A percentile compares a stretch with the other conserved stretches of the same genome.
phyloP scores from a whole-genome alignment of 129 eudicot genomes.

The Flaveria trinervia region DNA sequence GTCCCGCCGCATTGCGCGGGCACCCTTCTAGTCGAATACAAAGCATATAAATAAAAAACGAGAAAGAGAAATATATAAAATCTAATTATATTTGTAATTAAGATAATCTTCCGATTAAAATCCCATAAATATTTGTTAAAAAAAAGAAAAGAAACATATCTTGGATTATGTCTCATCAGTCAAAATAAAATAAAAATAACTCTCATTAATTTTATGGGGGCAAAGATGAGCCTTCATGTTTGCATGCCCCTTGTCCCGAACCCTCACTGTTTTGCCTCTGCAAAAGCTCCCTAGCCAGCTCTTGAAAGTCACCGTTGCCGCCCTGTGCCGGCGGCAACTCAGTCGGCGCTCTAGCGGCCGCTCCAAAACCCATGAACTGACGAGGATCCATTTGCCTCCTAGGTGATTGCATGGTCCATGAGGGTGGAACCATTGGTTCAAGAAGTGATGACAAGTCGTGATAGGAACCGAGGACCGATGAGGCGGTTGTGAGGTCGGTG shows the following conservation, averaged over 20 bases:
- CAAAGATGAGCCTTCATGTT: constrained; percentile 45
- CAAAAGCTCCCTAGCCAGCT: constrained; percentile 74
- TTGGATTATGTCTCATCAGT: constrained; percentile 18
- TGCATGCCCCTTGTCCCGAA: constrained; percentile 35
- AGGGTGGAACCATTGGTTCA: constrained; percentile 61
- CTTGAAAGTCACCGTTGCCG: constrained; percentile 64
- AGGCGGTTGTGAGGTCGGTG: constrained; percentile 58
- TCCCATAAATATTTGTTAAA: neutral
- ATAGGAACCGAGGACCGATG: constrained; percentile 49
- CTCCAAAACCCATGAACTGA: constrained; percentile 36
- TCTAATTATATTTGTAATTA: neutral
- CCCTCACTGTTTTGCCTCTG: constrained; percentile 47
- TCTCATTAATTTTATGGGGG: constrained; percentile 47
- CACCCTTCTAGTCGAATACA: no score
- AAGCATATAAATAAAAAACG: no score
- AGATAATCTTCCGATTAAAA: constrained; percentile 33
- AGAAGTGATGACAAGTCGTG: constrained; percentile 64
- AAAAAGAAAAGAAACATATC: neutral
- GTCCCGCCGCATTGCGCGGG: no score
- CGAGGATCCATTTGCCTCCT: constrained; percentile 51
- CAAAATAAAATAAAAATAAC: constrained; percentile 21
- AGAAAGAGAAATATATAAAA: no score
- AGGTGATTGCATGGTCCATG: constrained; percentile 55
- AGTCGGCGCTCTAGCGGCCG: constrained; percentile 31
- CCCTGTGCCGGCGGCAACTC: constrained; percentile 40